Percentiles rank a stretch among this genome's conserved stretches.
These are phyloP conservation scores for Microbotryomycetes sp. DNA, from an alignment of 1,284 basidiomycete genomes.

Conservation along the genomic window DNA sequence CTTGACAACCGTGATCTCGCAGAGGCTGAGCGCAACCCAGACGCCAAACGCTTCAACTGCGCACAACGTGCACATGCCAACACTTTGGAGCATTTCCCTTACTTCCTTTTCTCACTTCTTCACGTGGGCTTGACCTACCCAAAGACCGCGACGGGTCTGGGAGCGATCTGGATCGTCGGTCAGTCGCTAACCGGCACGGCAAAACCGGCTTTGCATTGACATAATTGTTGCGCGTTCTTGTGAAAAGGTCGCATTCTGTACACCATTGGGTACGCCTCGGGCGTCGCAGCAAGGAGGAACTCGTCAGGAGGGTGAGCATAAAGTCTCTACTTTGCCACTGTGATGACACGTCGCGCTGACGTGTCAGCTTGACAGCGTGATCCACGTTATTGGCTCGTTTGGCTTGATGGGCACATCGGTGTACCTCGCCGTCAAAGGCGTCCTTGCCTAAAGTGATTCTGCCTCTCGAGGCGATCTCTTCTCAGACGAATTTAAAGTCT, in stretches of 20 bases:
- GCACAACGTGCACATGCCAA: conserved; percentile 28
- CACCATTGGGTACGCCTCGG: conserved; percentile 17
- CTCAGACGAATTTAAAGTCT: no score
- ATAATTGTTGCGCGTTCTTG: no score
- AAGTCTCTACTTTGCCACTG: background rate
- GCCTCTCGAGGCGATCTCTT: no score
- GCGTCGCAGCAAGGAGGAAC: background rate
- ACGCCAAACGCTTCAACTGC: conserved; percentile 26
- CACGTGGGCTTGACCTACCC: conserved; percentile 20
- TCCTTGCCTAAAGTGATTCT: no score
- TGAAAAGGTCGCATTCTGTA: conserved; percentile 19
- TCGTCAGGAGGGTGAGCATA: background rate
- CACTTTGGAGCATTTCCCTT: conserved; percentile 26
- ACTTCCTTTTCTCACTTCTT: conserved; percentile 17
- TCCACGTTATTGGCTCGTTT: background rate
- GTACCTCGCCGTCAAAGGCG: background rate
- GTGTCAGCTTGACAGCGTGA: background rate
- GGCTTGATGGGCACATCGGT: background rate
- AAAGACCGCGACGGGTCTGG: conserved; percentile 10
- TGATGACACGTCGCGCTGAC: background rate
- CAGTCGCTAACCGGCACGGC: background rate
- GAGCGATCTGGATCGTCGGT: conserved; percentile 19
- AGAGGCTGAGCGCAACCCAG: conserved; percentile 5
- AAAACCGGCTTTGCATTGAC: no score
- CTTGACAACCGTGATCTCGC: no score